Evolutionary conservation across 1,284 basidiomycete species (phyloP).

Genomic region (Marasmius oreades): DNA sequence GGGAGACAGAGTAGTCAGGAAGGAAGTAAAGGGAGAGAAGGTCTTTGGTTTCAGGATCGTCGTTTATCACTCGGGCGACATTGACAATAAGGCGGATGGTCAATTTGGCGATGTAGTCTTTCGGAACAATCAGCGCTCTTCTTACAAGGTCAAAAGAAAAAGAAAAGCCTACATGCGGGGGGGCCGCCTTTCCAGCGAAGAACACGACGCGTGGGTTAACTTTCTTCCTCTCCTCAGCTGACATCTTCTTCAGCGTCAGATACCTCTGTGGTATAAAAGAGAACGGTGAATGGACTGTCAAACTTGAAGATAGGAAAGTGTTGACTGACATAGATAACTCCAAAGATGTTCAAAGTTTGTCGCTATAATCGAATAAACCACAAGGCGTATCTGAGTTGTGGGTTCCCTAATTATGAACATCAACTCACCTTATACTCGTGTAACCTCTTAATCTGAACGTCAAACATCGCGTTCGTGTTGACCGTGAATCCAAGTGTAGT

Average conservation of each 20-base stretch:
- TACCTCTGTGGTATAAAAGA: constrained; percentile 63
- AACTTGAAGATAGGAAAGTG: too few relatives aligned
- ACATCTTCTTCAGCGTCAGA: constrained; percentile 75
- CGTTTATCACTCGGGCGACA: constrained; percentile 81
- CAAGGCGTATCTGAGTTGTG: not conserved
- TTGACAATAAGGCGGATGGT: constrained; percentile 93
- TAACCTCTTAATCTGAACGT: constrained; percentile 88
- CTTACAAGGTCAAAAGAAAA: not conserved
- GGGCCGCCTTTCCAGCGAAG: constrained; percentile 88
- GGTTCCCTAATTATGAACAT: not conserved
- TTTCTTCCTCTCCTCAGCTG: constrained; percentile 75
- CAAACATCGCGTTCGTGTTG: constrained; percentile 83
- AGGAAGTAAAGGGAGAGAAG: constrained; percentile 83
- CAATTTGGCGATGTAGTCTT: constrained; percentile 78
- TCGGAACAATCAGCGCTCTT: constrained; percentile 5
- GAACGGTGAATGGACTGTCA: too few relatives aligned
- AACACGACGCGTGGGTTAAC: constrained; percentile 79
- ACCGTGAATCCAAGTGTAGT: constrained; percentile 70
- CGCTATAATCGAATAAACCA: constrained; percentile 40
- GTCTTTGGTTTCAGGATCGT: constrained; percentile 82
- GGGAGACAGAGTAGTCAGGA: constrained; percentile 85
- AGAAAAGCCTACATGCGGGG: constrained; percentile 60
- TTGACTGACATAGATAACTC: constrained; percentile 74
- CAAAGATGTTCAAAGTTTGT: constrained; percentile 83
- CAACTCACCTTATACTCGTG: constrained; percentile 80